Evolutionary conservation across 139 green algal genomes (phyloP), one percentile per base, ranked within the genome.

Genomic region (Mesostigma viride): DNA sequence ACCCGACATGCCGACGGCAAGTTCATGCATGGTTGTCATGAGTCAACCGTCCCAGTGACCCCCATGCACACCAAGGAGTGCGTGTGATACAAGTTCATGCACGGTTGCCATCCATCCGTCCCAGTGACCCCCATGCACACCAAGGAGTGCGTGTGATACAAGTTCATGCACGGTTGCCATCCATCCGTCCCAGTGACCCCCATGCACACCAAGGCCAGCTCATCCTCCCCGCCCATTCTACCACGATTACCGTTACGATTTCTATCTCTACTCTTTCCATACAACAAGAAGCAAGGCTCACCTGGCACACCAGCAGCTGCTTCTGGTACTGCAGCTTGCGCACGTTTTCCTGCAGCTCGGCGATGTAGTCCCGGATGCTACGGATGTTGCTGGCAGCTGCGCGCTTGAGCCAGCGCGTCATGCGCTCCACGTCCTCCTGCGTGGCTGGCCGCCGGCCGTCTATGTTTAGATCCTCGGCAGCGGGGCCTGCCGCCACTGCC

Each of bases 311-410:
- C 17, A 76, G 63, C 31, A 76, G 62, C 31, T 76, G 62, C 64
- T 76, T 76, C 48, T 76, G 70, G 64, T 76, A 70, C 34, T 76
- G 62, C 30, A 76, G 70, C 62, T 76, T 76, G 28, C 64, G 64
- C 11, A 76, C 56, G 3, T 47, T 45, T 45, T 76, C 70, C 35
- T 76, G 73, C 26, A 76, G 70, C 48, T 76, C 62, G 3, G 34
- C 51, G n/a, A 76, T 64, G 59, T 76, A 76, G 31, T 33, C 68
- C 20, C 64, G 51, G 31, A 76, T 70, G 62, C 70, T 73, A 27
- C 31, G 20, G 17, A 76, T 67, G 59, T 76, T 76, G 64, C 59
- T 64, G 64, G 73, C 62, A 1, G 70, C 70, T 5, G 70, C 62
- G 17, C 51, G 51, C 45, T 73, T 73, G 35, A 76, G 73, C 48